Conservation (phyloP, 768 basidiomycete species). For the Rhizopogon rudus region DNA sequence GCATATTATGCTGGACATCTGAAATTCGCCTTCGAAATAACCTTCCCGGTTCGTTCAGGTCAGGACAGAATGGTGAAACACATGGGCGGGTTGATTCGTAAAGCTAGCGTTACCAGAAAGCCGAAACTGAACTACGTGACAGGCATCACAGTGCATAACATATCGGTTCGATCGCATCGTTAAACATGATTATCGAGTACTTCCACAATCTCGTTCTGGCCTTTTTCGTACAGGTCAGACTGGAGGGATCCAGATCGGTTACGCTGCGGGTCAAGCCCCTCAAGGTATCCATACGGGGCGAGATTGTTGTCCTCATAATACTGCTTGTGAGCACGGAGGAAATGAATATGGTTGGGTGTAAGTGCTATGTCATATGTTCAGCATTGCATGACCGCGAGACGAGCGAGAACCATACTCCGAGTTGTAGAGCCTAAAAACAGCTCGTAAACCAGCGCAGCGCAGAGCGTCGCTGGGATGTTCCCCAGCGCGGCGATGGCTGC, state of each 20-base stretch:
- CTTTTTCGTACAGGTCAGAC: conserved; percentile 5
- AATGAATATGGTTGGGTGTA: conserved; percentile 17
- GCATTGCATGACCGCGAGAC: neutral
- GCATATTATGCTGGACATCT: neutral
- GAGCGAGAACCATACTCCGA: conserved; percentile 38
- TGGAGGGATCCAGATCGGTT: conserved; percentile 5
- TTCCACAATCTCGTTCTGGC: neutral
- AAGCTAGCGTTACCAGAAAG: neutral
- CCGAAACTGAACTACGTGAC: neutral
- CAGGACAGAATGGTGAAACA: neutral
- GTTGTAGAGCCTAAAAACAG: conserved; percentile 53
- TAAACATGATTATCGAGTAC: conserved; percentile 7
- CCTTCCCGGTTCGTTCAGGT: neutral
- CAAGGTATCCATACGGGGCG: conserved; percentile 16
- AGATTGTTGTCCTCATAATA: conserved; percentile 22
- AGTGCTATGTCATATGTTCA: conserved; percentile 14
- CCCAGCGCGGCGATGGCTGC: conserved; percentile 60
- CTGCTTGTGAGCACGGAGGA: conserved; percentile 15
- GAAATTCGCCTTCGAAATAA: neutral
- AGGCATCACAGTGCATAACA: neutral
- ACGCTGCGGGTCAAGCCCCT: conserved; percentile 5
- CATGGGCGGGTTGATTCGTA: neutral
- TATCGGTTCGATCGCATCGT: too few species aligned
- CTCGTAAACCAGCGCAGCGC: conserved; percentile 52
- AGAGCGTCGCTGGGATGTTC: conserved; percentile 59